A percentile compares a stretch with the other conserved stretches of the same genome.
These are phyloP conservation scores for Alternaria angustiovoidea DNA, from an alignment of 2,329 filamentous ascomycete species.

Conservation along the genomic window DNA sequence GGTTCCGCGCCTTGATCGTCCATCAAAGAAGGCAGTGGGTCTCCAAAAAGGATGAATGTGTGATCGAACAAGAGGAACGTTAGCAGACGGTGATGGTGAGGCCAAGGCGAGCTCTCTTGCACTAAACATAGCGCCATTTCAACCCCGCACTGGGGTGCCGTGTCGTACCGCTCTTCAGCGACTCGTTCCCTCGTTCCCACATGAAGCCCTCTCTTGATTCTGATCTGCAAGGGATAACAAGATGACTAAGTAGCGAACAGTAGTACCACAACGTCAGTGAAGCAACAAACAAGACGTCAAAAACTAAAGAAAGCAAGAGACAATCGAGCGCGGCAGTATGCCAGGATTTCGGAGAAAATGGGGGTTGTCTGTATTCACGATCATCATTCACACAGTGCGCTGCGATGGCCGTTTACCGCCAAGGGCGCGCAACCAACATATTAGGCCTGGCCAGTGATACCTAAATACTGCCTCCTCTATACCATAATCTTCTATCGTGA, in stretches of 20 bases:
- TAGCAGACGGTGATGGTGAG: too few relatives aligned
- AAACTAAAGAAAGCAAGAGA: fast-evolving
- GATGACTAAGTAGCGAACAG: not conserved
- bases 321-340: not conserved
- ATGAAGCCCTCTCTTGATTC: too few relatives aligned
- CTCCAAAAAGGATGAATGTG: too few relatives aligned
- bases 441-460: not conserved
- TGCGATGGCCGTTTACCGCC: not conserved
- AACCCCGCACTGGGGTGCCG: too few relatives aligned
- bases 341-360: too few relatives aligned
- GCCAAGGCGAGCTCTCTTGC: too few relatives aligned
- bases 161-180: not conserved
- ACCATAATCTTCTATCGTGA: not conserved
- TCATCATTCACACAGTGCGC: not conserved
- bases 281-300: not conserved
- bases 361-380: not conserved
- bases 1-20: too few relatives aligned
- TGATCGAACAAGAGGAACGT: too few relatives aligned
- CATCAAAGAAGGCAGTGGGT: too few relatives aligned
- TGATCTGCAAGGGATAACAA: not conserved
- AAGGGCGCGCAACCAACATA: not conserved
- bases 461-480: not conserved
- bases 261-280: not conserved
- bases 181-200: not conserved
- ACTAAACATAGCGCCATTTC: too few relatives aligned